Conservation (phyloP, 352 stramenopile species). For the Phytophthora sp. region DNA sequence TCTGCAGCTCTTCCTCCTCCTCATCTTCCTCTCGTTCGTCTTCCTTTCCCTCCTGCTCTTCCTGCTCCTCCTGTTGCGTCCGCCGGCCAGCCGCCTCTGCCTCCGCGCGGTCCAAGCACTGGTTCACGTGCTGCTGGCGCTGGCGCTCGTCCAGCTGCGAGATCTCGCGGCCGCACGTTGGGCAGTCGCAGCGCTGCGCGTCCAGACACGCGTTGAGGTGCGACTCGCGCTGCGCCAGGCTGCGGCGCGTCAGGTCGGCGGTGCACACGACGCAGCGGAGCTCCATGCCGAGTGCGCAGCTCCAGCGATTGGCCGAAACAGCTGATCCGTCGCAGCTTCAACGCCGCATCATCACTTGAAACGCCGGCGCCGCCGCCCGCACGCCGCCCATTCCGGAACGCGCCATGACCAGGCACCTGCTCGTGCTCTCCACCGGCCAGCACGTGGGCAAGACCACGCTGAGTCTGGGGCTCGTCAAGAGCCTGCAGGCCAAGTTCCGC, state of each 20-base stretch:
- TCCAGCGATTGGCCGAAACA: conserved; percentile 13
- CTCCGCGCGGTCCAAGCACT: conserved; percentile 57
- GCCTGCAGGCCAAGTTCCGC: conserved; percentile 92
- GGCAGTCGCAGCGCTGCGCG: conserved; percentile 50
- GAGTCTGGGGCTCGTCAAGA: conserved; percentile 94
- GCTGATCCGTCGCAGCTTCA: conserved; percentile 3
- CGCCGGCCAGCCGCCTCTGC: not conserved
- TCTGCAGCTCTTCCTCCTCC: conserved; percentile 9
- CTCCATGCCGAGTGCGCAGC: too few relatives aligned
- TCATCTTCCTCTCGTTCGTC: conserved; percentile 1
- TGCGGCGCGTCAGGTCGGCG: conserved; percentile 59
- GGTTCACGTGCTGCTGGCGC: conserved; percentile 70
- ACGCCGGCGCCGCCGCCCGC: conserved; percentile 1
- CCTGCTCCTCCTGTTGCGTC: conserved; percentile 5
- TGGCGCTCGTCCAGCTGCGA: conserved; percentile 72
- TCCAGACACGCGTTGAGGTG: conserved; percentile 87
- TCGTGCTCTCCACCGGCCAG: conserved; percentile 92
- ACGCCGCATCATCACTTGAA: conserved; percentile 23
- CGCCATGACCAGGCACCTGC: conserved; percentile 74
- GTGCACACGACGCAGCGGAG: conserved; percentile 65
- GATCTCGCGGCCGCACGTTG: conserved; percentile 59
- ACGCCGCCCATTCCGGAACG: not conserved
- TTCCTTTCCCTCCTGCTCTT: not conserved
- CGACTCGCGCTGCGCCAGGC: conserved; percentile 50
- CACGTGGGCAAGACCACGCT: conserved; percentile 98